Conservation (phyloP, 768 basidiomycete genomes). For the Pleurotus sapidus region DNA sequence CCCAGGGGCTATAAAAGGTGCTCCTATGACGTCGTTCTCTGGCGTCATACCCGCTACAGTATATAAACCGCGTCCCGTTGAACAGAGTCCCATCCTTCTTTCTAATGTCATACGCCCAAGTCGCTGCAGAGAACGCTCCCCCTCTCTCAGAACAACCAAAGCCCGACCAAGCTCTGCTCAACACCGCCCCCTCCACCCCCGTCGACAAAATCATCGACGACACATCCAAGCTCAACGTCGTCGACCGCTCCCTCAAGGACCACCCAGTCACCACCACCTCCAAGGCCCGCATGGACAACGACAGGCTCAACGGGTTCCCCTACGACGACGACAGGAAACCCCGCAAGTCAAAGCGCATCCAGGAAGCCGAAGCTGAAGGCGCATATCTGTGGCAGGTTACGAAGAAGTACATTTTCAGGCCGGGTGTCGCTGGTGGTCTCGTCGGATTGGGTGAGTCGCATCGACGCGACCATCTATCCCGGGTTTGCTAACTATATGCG, state of each 20-base stretch:
- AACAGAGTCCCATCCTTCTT: not conserved
- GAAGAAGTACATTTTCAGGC: slow-evolving; percentile 56
- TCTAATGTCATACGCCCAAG: slow-evolving; percentile 73
- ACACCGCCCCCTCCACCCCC: slow-evolving; percentile 41
- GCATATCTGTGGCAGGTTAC: slow-evolving; percentile 48
- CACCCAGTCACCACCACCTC: slow-evolving; percentile 29
- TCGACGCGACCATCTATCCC: not conserved
- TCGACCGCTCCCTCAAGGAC: slow-evolving; percentile 45
- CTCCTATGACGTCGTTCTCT: not conserved
- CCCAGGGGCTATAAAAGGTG: no score
- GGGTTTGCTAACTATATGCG: no score
- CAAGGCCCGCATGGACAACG: slow-evolving; percentile 19
- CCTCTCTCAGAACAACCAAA: slow-evolving; percentile 54
- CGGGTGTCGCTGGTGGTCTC: slow-evolving; percentile 70
- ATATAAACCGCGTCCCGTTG: not conserved
- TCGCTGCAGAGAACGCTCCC: slow-evolving; percentile 57
- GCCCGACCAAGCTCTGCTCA: slow-evolving; percentile 63
- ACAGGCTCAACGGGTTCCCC: not conserved
- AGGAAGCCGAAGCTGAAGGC: slow-evolving; percentile 41
- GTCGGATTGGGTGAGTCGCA: slow-evolving; percentile 57
- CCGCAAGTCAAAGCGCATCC: not conserved
- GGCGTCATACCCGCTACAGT: not conserved
- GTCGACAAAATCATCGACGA: slow-evolving; percentile 37
- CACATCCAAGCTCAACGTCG: slow-evolving; percentile 54
- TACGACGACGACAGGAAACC: not conserved